phyloP scores from a whole-genome alignment of 176 grass and related monocot genomes.

The maize (Zea mays) region DNA sequence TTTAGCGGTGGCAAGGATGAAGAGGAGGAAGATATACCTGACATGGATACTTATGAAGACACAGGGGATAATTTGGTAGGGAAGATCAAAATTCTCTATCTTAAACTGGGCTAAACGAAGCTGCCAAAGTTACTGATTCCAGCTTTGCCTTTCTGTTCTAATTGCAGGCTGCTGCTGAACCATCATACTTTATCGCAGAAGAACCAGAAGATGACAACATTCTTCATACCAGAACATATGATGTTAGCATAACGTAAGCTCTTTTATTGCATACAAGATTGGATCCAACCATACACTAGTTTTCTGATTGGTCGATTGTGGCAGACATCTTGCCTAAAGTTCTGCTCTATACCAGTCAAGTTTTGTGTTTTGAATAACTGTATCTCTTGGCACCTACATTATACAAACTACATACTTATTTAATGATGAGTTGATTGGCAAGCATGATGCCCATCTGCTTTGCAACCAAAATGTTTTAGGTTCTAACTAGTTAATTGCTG shows the following conservation, averaged over 20 bases:
- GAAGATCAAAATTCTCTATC: conserved; percentile 24
- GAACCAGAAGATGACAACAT: conserved; percentile 97
- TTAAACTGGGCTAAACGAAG: conserved; percentile 10
- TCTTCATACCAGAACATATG: conserved; percentile 88
- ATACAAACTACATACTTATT: background rate
- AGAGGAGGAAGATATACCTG: conserved; percentile 98
- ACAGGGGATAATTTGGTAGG: conserved; percentile 65
- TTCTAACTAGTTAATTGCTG: conserved; percentile 11
- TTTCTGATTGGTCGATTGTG: conserved; percentile 12
- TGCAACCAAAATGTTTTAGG: background rate
- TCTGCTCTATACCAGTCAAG: background rate
- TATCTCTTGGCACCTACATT: background rate
- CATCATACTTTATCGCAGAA: conserved; percentile 77
- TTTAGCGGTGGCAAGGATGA: conserved; percentile 65
- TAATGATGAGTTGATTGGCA: background rate
- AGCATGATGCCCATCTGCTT: conserved; percentile 10
- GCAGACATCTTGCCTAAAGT: background rate
- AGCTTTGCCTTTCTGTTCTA: conserved; percentile 34
- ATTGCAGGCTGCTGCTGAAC: conserved; percentile 61
- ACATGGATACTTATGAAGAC: conserved; percentile 76
- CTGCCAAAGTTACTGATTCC: conserved; percentile 27
- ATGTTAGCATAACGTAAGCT: conserved; percentile 96
- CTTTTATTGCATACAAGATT: conserved; percentile 4
- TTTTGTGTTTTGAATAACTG: conserved; percentile 1
- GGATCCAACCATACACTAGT: background rate